Conservation (phyloP, 768 basidiomycete genomes). For the Tricholoma sp. region DNA sequence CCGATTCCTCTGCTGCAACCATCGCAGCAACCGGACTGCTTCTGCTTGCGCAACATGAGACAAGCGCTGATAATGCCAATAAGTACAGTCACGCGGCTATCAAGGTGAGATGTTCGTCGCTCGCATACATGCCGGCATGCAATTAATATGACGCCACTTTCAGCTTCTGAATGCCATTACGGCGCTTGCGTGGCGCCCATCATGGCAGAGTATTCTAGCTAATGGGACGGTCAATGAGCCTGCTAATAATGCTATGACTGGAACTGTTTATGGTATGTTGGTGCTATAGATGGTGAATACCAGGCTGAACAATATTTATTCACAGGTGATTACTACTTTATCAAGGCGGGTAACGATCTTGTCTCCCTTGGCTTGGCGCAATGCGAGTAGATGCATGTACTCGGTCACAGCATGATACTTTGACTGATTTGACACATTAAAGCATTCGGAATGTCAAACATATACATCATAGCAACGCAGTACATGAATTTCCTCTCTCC, state of each 20-base stretch:
- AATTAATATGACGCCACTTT: not conserved
- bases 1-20: constrained; percentile 68
- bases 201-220: constrained; percentile 16
- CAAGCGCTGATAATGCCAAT: constrained; percentile 24
- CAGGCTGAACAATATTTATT: not conserved
- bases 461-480: not conserved
- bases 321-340: constrained; percentile 60
- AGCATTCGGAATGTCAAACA: not conserved
- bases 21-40: constrained; percentile 58
- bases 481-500: not conserved
- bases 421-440: too few species aligned
- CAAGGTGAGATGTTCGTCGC: constrained; percentile 26
- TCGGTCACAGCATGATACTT: not conserved
- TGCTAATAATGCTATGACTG: constrained; percentile 11
- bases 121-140: not conserved
- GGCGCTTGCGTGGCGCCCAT: constrained; percentile 12
- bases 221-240: constrained; percentile 17
- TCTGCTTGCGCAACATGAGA: constrained; percentile 44
- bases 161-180: constrained; percentile 13
- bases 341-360: constrained; percentile 51
- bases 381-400: constrained; percentile 18
- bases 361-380: constrained; percentile 37
- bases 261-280: constrained; percentile 28
- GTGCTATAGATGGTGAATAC: not conserved
- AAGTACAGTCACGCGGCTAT: constrained; percentile 48